phyloP scores from a whole-genome alignment of 768 basidiomycete species.

The Lactarius sanguifluus region DNA sequence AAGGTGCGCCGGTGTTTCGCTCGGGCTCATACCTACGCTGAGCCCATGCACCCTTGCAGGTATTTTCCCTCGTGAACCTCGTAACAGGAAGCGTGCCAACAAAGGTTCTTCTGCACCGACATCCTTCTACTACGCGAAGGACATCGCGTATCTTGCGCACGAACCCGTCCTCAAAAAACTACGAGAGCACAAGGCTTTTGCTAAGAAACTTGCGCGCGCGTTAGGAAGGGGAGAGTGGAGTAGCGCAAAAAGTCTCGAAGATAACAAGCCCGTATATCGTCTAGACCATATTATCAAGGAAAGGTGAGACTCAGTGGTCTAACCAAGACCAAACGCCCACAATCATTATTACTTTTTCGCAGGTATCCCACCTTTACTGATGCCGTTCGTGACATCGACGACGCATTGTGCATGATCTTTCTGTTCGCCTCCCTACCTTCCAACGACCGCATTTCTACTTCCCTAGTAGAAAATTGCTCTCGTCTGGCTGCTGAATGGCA shows the following conservation, averaged over 20 bases:
- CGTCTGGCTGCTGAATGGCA: slow-evolving; percentile 96
- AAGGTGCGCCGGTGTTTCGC: slow-evolving; percentile 55
- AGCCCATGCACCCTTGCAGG: slow-evolving; percentile 48
- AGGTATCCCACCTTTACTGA: slow-evolving; percentile 98
- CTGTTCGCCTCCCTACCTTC: slow-evolving; percentile 91
- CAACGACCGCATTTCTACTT: slow-evolving; percentile 74
- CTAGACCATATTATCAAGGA: slow-evolving; percentile 98
- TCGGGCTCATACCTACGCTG: no score
- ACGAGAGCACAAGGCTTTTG: slow-evolving; percentile 96
- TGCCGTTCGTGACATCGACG: slow-evolving; percentile 94
- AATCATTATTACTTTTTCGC: neutral
- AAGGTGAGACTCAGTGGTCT: slow-evolving; percentile 52
- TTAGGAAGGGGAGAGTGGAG: slow-evolving; percentile 95
- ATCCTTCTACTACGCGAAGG: slow-evolving; percentile 97
- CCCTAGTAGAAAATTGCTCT: slow-evolving; percentile 87
- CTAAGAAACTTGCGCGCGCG: slow-evolving; percentile 92
- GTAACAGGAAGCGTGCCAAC: slow-evolving; percentile 88
- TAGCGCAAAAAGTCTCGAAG: slow-evolving; percentile 89
- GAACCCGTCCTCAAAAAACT: slow-evolving; percentile 93
- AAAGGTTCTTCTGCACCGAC: slow-evolving; percentile 97
- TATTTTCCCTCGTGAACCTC: slow-evolving; percentile 96
- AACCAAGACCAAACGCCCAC: no score
- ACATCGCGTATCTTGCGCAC: slow-evolving; percentile 95
- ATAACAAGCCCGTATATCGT: slow-evolving; percentile 86
- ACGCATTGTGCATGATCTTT: slow-evolving; percentile 92